phyloP scores from a whole-genome alignment of 169 alveolate genomes.

The Cryptosporidium xiaoi region DNA sequence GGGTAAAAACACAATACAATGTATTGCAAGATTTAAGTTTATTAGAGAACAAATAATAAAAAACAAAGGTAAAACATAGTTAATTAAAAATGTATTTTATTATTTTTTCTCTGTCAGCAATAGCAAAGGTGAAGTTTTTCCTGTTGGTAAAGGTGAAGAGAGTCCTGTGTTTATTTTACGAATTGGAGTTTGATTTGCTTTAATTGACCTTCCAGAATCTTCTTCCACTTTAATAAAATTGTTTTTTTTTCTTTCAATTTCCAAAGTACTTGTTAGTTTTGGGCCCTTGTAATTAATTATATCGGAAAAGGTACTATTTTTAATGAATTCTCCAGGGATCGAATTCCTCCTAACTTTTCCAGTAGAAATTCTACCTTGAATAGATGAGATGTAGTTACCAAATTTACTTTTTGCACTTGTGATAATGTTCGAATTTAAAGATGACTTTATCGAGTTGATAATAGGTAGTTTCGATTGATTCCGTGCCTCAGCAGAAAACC shows the following conservation, averaged over 20 bases:
- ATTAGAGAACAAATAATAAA: slow-evolving; percentile 55
- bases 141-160: slow-evolving; percentile 66
- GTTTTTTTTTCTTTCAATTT: background rate
- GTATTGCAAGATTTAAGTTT: slow-evolving; percentile 79
- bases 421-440: slow-evolving; percentile 28
- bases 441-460: slow-evolving; percentile 7
- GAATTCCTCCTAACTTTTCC: slow-evolving; percentile 13
- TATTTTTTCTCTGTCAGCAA: slow-evolving; percentile 19
- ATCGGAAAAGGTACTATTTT: background rate
- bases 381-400: slow-evolving; percentile 24
- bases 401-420: slow-evolving; percentile 38
- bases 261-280: background rate
- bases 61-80: slow-evolving; percentile 1
- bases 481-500: background rate
- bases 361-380: slow-evolving; percentile 18
- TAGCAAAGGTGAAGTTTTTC: slow-evolving; percentile 54
- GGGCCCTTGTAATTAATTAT: background rate
- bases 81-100: background rate
- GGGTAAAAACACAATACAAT: slow-evolving; percentile 82
- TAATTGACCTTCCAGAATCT: background rate
- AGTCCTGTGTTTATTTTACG: slow-evolving; percentile 21
- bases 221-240: background rate
- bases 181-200: slow-evolving; percentile 28
- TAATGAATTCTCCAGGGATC: slow-evolving; percentile 13
- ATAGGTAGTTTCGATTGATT: slow-evolving; percentile 4